Evolutionary conservation across 2,329 filamentous ascomycete species (phyloP).

Genomic region (Chrysosphaeria jannelii): DNA sequence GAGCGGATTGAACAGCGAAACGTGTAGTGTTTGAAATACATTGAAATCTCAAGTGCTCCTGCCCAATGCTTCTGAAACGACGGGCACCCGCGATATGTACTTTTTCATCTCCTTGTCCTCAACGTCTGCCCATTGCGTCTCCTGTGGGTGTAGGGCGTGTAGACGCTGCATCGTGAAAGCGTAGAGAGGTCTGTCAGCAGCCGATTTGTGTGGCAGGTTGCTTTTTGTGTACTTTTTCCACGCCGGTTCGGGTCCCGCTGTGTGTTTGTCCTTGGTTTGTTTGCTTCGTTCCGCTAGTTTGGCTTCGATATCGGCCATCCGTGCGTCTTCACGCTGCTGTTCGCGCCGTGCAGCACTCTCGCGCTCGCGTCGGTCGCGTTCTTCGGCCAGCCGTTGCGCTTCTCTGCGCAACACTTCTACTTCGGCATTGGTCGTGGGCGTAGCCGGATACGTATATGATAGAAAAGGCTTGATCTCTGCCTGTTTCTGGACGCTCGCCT

Average conservation of each 20-base stretch:
- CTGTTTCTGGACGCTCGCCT: too few relatives aligned
- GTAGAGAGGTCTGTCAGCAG: constrained; percentile 3
- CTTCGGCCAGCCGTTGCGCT: constrained; percentile 11
- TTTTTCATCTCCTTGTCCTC: constrained; percentile 4
- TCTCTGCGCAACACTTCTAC: constrained; percentile 9
- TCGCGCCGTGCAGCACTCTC: constrained; percentile 11
- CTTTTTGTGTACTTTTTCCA: not conserved
- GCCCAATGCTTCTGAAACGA: too few relatives aligned
- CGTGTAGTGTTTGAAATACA: too few relatives aligned
- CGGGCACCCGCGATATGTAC: constrained; percentile 3
- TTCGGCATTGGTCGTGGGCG: constrained; percentile 4
- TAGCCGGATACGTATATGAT: constrained; percentile 1
- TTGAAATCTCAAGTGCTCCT: too few relatives aligned
- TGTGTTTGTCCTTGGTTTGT: constrained; percentile 7
- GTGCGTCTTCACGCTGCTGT: constrained; percentile 12
- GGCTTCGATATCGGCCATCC: constrained; percentile 15
- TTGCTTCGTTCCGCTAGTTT: constrained; percentile 13
- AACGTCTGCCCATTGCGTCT: constrained; percentile 5
- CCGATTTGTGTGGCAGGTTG: not conserved
- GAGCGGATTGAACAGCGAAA: not conserved
- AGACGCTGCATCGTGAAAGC: constrained; percentile 5
- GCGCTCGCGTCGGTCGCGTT: constrained; percentile 12
- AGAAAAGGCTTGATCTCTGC: constrained; percentile 6
- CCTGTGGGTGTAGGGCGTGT: constrained; percentile 2
- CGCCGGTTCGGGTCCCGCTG: constrained; percentile 8